Conservation (phyloP, 331 rosid genomes). For the Malus hybrid region DNA sequence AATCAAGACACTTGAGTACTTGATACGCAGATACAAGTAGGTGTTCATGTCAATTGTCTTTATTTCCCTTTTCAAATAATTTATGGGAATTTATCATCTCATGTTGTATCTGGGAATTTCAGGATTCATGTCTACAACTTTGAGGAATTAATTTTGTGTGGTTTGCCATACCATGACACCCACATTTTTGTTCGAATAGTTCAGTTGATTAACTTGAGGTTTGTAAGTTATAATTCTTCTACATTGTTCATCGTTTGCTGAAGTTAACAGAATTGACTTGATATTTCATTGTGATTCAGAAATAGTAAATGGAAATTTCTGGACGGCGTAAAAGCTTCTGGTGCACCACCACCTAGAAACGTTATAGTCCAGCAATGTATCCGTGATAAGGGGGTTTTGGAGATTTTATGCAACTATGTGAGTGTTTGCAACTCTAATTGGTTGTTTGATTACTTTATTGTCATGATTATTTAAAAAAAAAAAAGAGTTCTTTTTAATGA, state of each 20-base stretch:
- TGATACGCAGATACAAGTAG: constrained; percentile 79
- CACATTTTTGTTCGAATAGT: constrained; percentile 74
- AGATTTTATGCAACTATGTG: constrained; percentile 73
- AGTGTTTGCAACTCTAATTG: constrained; percentile 29
- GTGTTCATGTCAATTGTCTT: constrained; percentile 3
- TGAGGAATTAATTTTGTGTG: constrained; percentile 68
- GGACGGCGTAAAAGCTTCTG: constrained; percentile 66
- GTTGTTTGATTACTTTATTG: constrained; percentile 6
- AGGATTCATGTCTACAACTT: constrained; percentile 71
- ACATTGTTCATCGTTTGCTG: background rate
- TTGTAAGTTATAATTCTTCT: constrained; percentile 11
- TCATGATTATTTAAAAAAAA: background rate
- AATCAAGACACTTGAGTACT: constrained; percentile 72
- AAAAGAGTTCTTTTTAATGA: background rate
- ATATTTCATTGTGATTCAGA: constrained; percentile 30
- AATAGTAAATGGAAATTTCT: constrained; percentile 80
- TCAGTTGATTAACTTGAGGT: constrained; percentile 66
- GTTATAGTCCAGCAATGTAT: constrained; percentile 83
- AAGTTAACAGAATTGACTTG: constrained; percentile 20
- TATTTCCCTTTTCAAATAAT: background rate
- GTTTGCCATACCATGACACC: constrained; percentile 84
- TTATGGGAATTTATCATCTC: background rate
- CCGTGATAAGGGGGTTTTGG: constrained; percentile 68
- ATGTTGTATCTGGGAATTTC: constrained; percentile 19
- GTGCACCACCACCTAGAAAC: constrained; percentile 83